phyloP scores from a whole-genome alignment of 768 basidiomycete genomes.

The Hypholoma sublateritium region DNA sequence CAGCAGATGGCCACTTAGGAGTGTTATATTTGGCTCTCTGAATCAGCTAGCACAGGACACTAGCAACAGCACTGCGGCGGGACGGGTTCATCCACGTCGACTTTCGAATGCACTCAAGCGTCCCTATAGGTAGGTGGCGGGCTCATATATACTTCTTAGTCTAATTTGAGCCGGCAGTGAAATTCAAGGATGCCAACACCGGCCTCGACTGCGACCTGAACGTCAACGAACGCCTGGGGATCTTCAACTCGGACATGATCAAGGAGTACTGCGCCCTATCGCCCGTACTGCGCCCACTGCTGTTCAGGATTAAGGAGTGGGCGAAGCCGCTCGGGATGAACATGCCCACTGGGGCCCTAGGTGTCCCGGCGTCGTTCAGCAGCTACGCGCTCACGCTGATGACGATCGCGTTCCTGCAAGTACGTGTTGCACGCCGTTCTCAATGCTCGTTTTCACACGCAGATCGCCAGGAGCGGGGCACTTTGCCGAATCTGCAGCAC shows the following conservation, averaged over 20 bases:
- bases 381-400: slow-evolving; percentile 64
- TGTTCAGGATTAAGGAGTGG: slow-evolving; percentile 58
- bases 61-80: too few relatives aligned
- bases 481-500: slow-evolving; percentile 56
- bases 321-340: slow-evolving; percentile 55
- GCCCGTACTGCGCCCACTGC: slow-evolving; percentile 43
- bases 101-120: slow-evolving; percentile 32
- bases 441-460: neutral
- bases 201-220: slow-evolving; percentile 54
- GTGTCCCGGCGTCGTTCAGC: slow-evolving; percentile 43
- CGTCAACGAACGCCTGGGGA: slow-evolving; percentile 61
- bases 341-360: slow-evolving; percentile 28
- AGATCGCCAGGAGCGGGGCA: slow-evolving; percentile 34
- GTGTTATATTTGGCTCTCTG: too few relatives aligned
- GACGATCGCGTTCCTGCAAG: slow-evolving; percentile 62
- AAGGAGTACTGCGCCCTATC: slow-evolving; percentile 46
- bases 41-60: too few relatives aligned
- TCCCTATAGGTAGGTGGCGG: slow-evolving; percentile 40
- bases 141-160: neutral
- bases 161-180: slow-evolving; percentile 35
- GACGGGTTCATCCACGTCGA: slow-evolving; percentile 7
- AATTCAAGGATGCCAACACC: slow-evolving; percentile 44
- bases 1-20: too few relatives aligned
- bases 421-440: slow-evolving; percentile 19
- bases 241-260: slow-evolving; percentile 50